Conservation (phyloP, 345 rosid genomes). For the Aegle marmelos region DNA sequence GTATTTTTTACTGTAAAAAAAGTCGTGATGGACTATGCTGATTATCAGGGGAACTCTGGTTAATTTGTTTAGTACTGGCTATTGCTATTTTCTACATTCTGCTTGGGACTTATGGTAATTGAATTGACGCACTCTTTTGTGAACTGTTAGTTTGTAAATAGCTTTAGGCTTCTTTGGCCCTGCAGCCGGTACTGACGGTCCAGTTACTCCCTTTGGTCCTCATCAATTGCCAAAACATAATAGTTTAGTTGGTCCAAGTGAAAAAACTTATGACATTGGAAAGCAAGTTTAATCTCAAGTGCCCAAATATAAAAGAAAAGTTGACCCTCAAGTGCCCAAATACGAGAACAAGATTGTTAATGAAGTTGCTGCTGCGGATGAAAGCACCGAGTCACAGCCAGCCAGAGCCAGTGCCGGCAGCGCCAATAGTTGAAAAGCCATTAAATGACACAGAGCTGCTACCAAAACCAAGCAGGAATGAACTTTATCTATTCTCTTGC, state of each 20-base stretch:
- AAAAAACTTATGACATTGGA: neutral
- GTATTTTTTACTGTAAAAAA: neutral
- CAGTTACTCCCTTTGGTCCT: neutral
- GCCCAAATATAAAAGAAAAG: neutral
- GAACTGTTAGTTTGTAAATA: neutral
- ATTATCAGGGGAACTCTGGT: neutral
- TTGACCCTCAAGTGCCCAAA: too few species aligned
- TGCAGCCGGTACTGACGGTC: constrained; percentile 1
- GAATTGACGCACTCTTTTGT: neutral
- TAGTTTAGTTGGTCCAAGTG: neutral
- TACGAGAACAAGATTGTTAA: too few species aligned
- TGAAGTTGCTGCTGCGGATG: neutral
- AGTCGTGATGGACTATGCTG: neutral
- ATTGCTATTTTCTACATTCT: neutral
- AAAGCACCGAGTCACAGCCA: neutral
- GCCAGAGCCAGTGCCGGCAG: neutral
- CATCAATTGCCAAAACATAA: neutral
- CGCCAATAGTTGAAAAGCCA: constrained; percentile 7
- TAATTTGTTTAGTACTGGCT: neutral
- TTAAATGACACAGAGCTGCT: neutral
- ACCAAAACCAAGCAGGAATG: constrained; percentile 15
- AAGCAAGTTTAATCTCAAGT: neutral
- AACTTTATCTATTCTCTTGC: constrained; percentile 49
- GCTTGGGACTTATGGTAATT: neutral
- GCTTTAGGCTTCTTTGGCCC: neutral